Evolutionary conservation across 2,329 filamentous ascomycete genomes (phyloP), one percentile per base, ranked within the genome.

Genomic region (Verticillium alfalfae): DNA sequence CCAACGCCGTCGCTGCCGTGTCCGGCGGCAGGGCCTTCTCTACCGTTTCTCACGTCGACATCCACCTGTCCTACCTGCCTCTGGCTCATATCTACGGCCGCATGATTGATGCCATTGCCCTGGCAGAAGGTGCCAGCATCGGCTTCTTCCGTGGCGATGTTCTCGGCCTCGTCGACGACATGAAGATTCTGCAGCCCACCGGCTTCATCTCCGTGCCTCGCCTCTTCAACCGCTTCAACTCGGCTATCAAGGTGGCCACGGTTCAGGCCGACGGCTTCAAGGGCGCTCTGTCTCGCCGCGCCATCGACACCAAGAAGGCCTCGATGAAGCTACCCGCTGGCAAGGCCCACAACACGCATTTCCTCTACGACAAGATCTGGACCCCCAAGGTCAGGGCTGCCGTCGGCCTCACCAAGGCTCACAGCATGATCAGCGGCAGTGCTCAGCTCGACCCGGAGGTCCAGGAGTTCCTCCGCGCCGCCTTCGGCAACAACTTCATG

Each of bases 91-190:
- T 99, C 69, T 97, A 92, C 74, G 91, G 93, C 66, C 89, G 95
- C 61, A 82, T 97, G 67, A 81, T 88, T 49, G 95, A 99, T 73
- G 90, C 96, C 73, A 80, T 82, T 3, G 84, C 86, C 15, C 80
- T 97, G 16, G 86, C 89, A 69, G 82, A 85, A 59, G 93, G 92
- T 60, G 86, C 85, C 38, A 79, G 86, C 9, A 88, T 97, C 68
- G 95, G 94, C 13, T 99, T 94, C 76, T 99, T 97, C 84, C 92
- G 95, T 68, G 95, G 95, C 60, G 92, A 97, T 71, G 89, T 97
- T 65, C 72, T 90, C 13, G 90, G 91, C 66, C 80, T 99, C 18
- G 88, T 96, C 1, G 95, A 99, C 62, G 95, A 99, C 71, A 77
- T 99, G 78, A 96, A 98, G 80, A 74, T 92, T 45, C 81, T 99